Base-by-base conservation (phyloP, 345 rosid species). In the Arabidopsis arenosa region DNA sequence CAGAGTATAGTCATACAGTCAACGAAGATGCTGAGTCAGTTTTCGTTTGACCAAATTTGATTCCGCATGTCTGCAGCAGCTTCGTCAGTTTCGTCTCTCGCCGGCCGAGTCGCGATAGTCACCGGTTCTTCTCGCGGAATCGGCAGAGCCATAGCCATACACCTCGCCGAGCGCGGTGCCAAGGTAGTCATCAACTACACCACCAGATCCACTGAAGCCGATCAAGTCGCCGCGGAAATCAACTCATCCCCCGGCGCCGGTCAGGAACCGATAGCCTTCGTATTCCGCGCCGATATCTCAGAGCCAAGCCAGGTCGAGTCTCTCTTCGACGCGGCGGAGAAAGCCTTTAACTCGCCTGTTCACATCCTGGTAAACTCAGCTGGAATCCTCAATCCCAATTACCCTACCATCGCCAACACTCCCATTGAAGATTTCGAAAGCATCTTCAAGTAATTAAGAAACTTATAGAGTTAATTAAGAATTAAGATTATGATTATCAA, bases 81-180 rank as follows among this genome's bases (percentile, higher is more conserved):
- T 26, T 63, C 64, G 4, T 59, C 75, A 44, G 47, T 44, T 51
- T 39, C 33, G 33, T 78, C 85, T 7, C 91, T 90, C 7, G 54
- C 68, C 9, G 90, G 86, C 40, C 75, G 93, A 49, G 86, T 87
- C 33, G 96, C 91, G 5, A 80, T 92, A 51, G 85, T 90, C 56
- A 90, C 96, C 0, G 93, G 97, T 8, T 91, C 84, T 21, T 90
- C 94, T 2, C 84, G 93, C 9, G 96, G 96, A 21, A 89, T 86
- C 10, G 98, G 98, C 66, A 84, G 83, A 21, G 86, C 85, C 70
- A 63, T 93, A 13, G 86, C 88, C 45, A 66, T 66, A 7, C 87
- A 86, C 70, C 91, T 93, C 43, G 84, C 81, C 56, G 82, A 86
- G 41, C 98, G 87, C 5, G 90, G 93, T 13, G 96, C 93, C 0